Evolutionary conservation across 163 green algal genomes (phyloP).

Genomic region (Scenedesmus sp.): DNA sequence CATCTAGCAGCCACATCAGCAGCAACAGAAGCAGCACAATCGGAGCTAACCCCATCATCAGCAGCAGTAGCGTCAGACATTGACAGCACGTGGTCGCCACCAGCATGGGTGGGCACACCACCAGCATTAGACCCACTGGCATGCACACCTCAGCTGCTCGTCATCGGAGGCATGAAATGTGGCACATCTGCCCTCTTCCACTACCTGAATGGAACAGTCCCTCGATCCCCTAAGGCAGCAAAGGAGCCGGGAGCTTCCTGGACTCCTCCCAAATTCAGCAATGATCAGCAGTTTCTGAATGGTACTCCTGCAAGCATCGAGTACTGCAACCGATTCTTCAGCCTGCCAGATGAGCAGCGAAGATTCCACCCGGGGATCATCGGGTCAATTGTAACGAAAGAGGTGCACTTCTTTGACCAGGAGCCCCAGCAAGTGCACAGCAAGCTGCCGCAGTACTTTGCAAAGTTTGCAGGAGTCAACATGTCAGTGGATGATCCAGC

Average conservation of each 20-base stretch:
- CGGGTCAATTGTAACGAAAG: background rate
- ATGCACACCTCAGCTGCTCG: constrained; percentile 34
- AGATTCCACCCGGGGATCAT: constrained; percentile 1
- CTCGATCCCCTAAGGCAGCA: constrained; percentile 20
- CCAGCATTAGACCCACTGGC: constrained; percentile 25
- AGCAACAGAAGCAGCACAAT: background rate
- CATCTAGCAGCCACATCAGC: background rate
- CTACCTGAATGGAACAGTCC: background rate
- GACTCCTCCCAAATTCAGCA: constrained; percentile 17
- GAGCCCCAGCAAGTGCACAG: background rate
- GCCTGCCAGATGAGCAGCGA: constrained; percentile 1
- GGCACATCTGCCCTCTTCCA: background rate
- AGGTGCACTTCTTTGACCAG: constrained; percentile 7
- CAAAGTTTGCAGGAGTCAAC: constrained; percentile 34
- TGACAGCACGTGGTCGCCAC: background rate
- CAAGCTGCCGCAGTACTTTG: constrained; percentile 10
- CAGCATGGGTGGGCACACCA: background rate
- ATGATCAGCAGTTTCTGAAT: background rate
- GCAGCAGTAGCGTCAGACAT: background rate
- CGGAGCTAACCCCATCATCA: background rate
- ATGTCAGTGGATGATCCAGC: constrained; percentile 12
- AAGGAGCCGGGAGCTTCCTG: constrained; percentile 3
- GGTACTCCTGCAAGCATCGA: background rate
- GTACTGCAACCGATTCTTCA: constrained; percentile 6
- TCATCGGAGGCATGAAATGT: constrained; percentile 34